Conservation (phyloP, 495 filamentous ascomycete genomes). For the Penicillium maclennaniae region DNA sequence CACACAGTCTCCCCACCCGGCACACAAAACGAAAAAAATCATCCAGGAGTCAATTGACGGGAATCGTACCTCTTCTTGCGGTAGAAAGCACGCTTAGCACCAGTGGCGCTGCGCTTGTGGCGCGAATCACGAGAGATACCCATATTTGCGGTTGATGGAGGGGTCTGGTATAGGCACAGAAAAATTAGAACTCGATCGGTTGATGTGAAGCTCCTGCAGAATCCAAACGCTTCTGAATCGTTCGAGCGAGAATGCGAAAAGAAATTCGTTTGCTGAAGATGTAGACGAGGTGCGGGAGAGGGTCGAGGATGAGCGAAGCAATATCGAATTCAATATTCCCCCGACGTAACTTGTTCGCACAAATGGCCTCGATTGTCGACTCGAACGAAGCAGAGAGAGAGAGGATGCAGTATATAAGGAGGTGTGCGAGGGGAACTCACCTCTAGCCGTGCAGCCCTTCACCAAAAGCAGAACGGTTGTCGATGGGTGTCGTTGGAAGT, state of each 20-base stretch:
- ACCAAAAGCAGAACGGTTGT: conserved; percentile 46
- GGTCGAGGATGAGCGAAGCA: conserved; percentile 7
- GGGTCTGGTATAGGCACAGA: conserved; percentile 41
- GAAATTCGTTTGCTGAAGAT: neutral
- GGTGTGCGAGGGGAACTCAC: conserved; percentile 34
- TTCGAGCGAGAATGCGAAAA: conserved; percentile 14
- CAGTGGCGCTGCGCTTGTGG: conserved; percentile 97
- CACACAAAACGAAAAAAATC: conserved; percentile 1
- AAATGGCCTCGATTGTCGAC: conserved; percentile 19
- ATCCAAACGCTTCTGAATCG: conserved; percentile 25
- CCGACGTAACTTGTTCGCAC: conserved; percentile 6
- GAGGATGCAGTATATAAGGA: conserved; percentile 15
- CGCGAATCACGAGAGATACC: conserved; percentile 99
- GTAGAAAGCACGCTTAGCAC: conserved; percentile 93
- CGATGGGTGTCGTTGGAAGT: conserved; percentile 43
- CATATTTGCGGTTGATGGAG: conserved; percentile 71
- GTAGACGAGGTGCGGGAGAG: conserved; percentile 2
- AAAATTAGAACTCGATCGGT: conserved; percentile 25
- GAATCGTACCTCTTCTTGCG: conserved; percentile 73
- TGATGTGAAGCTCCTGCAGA: conserved; percentile 10
- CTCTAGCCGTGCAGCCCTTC: conserved; percentile 49
- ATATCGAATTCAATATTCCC: conserved; percentile 19
- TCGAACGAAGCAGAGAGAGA: conserved; percentile 27
- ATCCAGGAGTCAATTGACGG: conserved; percentile 12
- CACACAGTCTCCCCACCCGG: neutral